phyloP scores from a whole-genome alignment of 2,329 filamentous ascomycete genomes.

The Pezicula carpinea region DNA sequence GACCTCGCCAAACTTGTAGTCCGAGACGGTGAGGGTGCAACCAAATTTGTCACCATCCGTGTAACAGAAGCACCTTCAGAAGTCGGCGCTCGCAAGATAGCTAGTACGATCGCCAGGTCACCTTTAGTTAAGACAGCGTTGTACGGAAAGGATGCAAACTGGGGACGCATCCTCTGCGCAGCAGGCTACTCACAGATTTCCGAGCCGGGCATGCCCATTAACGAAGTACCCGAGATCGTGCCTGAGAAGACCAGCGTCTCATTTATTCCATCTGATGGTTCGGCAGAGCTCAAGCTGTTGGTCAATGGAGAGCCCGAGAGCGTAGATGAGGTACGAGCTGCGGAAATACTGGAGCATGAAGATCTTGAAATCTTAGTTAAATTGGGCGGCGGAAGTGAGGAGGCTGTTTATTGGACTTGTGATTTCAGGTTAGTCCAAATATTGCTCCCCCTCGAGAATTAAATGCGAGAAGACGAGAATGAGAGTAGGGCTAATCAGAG shows the following conservation, averaged over 20 bases:
- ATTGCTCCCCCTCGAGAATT: conserved; percentile 3
- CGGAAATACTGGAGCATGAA: conserved; percentile 72
- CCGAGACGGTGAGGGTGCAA: conserved; percentile 93
- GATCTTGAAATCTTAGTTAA: conserved; percentile 75
- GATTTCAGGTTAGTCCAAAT: conserved; percentile 69
- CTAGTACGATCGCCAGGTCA: conserved; percentile 82
- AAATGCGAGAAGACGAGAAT: conserved; percentile 7
- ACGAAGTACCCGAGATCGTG: conserved; percentile 58
- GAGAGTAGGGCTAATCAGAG: conserved; percentile 5
- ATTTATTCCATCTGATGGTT: conserved; percentile 75
- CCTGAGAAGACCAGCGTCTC: conserved; percentile 72
- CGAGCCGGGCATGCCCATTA: conserved; percentile 50
- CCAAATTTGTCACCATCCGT: conserved; percentile 93
- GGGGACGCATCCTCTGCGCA: conserved; percentile 94
- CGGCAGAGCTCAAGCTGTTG: conserved; percentile 68
- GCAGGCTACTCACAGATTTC: conserved; percentile 73
- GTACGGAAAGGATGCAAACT: conserved; percentile 97
- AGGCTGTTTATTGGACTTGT: conserved; percentile 78
- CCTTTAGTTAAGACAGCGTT: conserved; percentile 95
- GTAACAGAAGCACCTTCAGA: conserved; percentile 70
- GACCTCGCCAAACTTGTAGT: conserved; percentile 90
- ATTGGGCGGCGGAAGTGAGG: conserved; percentile 63
- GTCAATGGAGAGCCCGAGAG: conserved; percentile 75
- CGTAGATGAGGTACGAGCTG: conserved; percentile 72
- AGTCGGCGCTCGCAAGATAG: conserved; percentile 70